Percentiles rank a stretch among this genome's conserved stretches.
phyloP scores from a whole-genome alignment of 1,284 basidiomycete genomes.

The Grifola frondosa region DNA sequence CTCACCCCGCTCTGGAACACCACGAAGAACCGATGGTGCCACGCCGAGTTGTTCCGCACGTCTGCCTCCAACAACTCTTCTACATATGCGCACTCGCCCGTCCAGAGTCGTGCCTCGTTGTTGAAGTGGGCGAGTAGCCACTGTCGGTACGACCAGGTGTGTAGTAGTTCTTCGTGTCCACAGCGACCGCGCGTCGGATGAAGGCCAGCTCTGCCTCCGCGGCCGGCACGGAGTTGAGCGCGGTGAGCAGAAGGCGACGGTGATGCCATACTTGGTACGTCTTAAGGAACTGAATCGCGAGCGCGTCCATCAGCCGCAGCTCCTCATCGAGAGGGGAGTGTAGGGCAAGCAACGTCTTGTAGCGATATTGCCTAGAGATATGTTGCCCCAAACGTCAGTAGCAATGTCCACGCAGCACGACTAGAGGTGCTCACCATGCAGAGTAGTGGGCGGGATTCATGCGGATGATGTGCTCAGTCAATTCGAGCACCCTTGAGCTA shows the following conservation, averaged over 20 bases:
- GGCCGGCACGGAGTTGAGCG: constrained; percentile 37
- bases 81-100: constrained; percentile 74
- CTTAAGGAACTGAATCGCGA: constrained; percentile 82
- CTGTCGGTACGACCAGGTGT: constrained; percentile 94
- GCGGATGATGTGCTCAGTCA: constrained; percentile 84
- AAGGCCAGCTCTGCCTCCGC: constrained; percentile 73
- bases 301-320: constrained; percentile 79
- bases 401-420: too few species aligned
- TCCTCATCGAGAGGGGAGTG: constrained; percentile 70
- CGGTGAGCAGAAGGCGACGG: constrained; percentile 76
- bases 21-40: constrained; percentile 97
- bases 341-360: constrained; percentile 75
- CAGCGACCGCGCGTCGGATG: constrained; percentile 66
- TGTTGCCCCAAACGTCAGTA: too few species aligned
- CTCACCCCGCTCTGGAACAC: constrained; percentile 71
- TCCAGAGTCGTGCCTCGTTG: constrained; percentile 67
- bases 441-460: constrained; percentile 93
- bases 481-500: constrained; percentile 74
- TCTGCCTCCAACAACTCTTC: constrained; percentile 77
- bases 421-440: constrained; percentile 66
- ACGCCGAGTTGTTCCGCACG: constrained; percentile 94
- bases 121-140: constrained; percentile 87
- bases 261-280: constrained; percentile 99
- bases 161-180: constrained; percentile 93
- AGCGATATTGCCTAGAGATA: constrained; percentile 82